phyloP scores from a whole-genome alignment of 2,329 filamentous ascomycete species.

The Davidsoniella neocaledoniae region DNA sequence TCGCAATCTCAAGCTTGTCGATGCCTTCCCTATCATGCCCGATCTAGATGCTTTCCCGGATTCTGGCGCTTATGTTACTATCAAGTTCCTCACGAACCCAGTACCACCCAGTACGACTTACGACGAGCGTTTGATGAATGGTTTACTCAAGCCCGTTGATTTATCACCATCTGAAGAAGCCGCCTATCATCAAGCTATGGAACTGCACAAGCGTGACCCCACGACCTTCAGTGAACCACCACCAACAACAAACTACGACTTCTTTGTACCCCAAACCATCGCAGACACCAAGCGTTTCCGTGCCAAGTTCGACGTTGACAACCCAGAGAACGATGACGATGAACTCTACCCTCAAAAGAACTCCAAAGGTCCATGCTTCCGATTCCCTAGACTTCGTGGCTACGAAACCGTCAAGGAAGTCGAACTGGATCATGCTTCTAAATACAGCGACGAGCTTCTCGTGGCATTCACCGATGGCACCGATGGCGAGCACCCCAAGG shows the following conservation, averaged over 20 bases:
- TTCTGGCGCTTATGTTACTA: slow-evolving; percentile 49
- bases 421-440: slow-evolving; percentile 38
- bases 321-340: slow-evolving; percentile 36
- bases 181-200: slow-evolving; percentile 31
- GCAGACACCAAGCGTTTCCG: slow-evolving; percentile 38
- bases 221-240: slow-evolving; percentile 36
- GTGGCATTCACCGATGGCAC: slow-evolving; percentile 40
- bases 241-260: slow-evolving; percentile 48
- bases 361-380: slow-evolving; percentile 34
- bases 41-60: slow-evolving; percentile 55
- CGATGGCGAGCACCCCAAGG: slow-evolving; percentile 34
- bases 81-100: slow-evolving; percentile 52
- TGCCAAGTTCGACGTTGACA: slow-evolving; percentile 40
- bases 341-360: slow-evolving; percentile 36
- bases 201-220: slow-evolving; percentile 40
- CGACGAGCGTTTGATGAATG: slow-evolving; percentile 43
- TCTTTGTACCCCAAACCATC: slow-evolving; percentile 39
- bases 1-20: slow-evolving; percentile 38
- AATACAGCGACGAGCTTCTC: slow-evolving; percentile 48
- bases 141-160: slow-evolving; percentile 44
- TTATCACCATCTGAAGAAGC: slow-evolving; percentile 36
- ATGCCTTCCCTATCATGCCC: slow-evolving; percentile 44
- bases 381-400: slow-evolving; percentile 42
- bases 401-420: slow-evolving; percentile 47
- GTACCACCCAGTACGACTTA: slow-evolving; percentile 36